Evolutionary conservation across 345 rosid genomes (phyloP).

Genomic region (Euphorbia tirucalli): DNA sequence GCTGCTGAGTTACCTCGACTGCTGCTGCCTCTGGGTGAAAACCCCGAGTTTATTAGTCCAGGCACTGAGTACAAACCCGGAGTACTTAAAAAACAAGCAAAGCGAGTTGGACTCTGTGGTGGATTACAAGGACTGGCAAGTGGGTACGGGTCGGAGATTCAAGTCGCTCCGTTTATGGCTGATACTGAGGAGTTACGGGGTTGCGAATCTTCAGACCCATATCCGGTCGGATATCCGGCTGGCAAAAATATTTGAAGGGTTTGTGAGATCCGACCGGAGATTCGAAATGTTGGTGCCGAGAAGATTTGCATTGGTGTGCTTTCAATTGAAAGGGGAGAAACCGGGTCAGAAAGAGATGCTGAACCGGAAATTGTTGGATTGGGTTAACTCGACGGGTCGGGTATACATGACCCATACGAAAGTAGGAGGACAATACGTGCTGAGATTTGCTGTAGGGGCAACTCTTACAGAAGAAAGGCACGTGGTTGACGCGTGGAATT

Average conservation of each 20-base stretch:
- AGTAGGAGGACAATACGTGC: constrained; percentile 32
- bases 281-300: constrained; percentile 39
- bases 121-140: constrained; percentile 51
- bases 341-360: constrained; percentile 15
- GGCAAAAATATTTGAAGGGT: constrained; percentile 39
- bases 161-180: constrained; percentile 46
- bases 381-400: constrained; percentile 42
- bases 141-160: constrained; percentile 47
- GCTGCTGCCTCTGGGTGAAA: constrained; percentile 50
- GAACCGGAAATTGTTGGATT: constrained; percentile 39
- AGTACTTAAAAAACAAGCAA: constrained; percentile 34
- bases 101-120: constrained; percentile 32
- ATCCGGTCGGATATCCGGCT: constrained; percentile 36
- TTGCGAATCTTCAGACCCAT: constrained; percentile 35
- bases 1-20: constrained; percentile 48
- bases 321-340: constrained; percentile 22
- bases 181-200: constrained; percentile 32
- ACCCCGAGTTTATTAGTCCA: constrained; percentile 23
- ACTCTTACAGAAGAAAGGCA: constrained; percentile 45
- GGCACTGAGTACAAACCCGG: constrained; percentile 42
- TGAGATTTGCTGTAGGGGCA: constrained; percentile 50
- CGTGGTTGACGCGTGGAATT: constrained; percentile 45
- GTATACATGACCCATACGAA: constrained; percentile 37
- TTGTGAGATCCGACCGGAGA: constrained; percentile 35
- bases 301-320: constrained; percentile 43